These are phyloP conservation scores for Adansonia madagascariensis DNA, from an alignment of 441 rosid genomes.

Conservation along the genomic window DNA sequence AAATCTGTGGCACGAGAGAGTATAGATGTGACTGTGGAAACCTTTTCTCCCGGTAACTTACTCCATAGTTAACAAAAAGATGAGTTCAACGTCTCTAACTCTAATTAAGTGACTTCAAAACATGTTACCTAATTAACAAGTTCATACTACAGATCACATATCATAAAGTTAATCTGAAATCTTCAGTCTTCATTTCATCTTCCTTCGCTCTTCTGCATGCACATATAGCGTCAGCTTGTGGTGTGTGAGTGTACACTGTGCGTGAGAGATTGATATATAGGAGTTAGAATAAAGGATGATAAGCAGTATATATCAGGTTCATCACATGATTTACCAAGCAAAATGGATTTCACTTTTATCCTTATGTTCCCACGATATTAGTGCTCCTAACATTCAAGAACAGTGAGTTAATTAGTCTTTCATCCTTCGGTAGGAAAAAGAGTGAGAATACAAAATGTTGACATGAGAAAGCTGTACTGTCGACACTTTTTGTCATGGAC, in stretches of 20 bases:
- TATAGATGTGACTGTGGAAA: constrained; percentile 55
- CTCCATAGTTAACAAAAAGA: too few relatives aligned
- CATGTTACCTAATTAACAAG: not conserved
- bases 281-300: too few relatives aligned
- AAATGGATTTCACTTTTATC: too few relatives aligned
- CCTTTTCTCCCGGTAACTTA: constrained; percentile 49
- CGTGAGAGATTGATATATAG: not conserved
- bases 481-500: constrained; percentile 23
- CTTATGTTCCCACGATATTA: too few relatives aligned
- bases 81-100: too few relatives aligned
- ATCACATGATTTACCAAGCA: too few relatives aligned
- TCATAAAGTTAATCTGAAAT: not conserved
- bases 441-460: constrained; percentile 39
- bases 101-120: not conserved
- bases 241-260: not conserved
- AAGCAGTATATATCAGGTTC: too few relatives aligned
- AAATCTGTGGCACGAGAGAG: constrained; percentile 57
- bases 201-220: not conserved
- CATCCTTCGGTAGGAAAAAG: constrained; percentile 33
- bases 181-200: not conserved
- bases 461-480: constrained; percentile 17
- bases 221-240: not conserved
- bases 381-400: not conserved
- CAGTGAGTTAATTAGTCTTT: constrained; percentile 10
- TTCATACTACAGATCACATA: not conserved